Percentiles rank a stretch among this genome's conserved stretches.
phyloP scores from a whole-genome alignment of 495 filamentous ascomycete genomes.

The Penicillium ochrochloron region DNA sequence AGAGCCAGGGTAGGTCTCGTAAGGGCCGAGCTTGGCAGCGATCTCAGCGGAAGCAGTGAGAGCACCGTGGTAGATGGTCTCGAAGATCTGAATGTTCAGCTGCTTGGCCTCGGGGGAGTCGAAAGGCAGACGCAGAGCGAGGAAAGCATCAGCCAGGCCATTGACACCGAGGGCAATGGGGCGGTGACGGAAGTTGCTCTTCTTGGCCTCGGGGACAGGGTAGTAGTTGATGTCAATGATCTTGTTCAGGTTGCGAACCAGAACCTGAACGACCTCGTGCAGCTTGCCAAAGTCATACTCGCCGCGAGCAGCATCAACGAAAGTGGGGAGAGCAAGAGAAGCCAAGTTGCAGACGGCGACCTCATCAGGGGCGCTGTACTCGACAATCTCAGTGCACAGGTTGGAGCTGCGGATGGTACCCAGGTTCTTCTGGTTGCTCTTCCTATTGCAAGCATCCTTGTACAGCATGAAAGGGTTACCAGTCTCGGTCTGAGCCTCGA shows the following conservation, averaged over 20 bases:
- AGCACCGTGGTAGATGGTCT: slow-evolving; percentile 98
- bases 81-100: slow-evolving; percentile 97
- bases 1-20: slow-evolving; percentile 89
- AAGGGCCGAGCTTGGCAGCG: slow-evolving; percentile 79
- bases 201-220: slow-evolving; percentile 88
- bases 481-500: slow-evolving; percentile 97
- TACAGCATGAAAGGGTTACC: slow-evolving; percentile 99
- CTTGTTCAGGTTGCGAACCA: slow-evolving; percentile 93
- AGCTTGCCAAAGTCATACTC: slow-evolving; percentile 93
- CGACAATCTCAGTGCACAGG: slow-evolving; percentile 96
- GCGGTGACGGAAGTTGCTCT: slow-evolving; percentile 93
- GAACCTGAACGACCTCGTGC: slow-evolving; percentile 87
- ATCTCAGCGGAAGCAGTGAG: slow-evolving; percentile 86
- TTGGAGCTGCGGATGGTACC: slow-evolving; percentile 98
- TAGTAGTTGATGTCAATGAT: slow-evolving; percentile 98
- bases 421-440: slow-evolving; percentile 99
- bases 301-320: slow-evolving; percentile 79
- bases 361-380: slow-evolving; percentile 96
- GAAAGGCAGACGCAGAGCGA: slow-evolving; percentile 94
- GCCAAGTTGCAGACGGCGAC: slow-evolving; percentile 98
- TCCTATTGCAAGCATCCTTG: slow-evolving; percentile 97
- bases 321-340: slow-evolving; percentile 87
- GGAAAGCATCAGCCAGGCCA: slow-evolving; percentile 98
- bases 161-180: slow-evolving; percentile 96
- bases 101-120: slow-evolving; percentile 91